These are phyloP conservation scores for Lipomyces oligophaga DNA, from an alignment of 805 yeast species.

Conservation along the genomic window DNA sequence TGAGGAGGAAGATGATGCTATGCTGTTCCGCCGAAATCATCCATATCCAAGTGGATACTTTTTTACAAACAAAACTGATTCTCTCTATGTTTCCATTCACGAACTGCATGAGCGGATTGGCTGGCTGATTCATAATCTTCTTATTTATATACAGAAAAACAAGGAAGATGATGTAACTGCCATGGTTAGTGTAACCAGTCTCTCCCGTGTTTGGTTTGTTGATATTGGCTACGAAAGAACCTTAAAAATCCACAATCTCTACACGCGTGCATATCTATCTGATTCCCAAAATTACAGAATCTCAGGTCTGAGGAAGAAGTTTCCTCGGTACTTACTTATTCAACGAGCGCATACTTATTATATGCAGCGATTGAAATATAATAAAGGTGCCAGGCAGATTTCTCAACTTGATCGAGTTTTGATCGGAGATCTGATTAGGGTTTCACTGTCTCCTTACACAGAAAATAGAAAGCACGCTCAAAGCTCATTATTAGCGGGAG, in stretches of 20 bases:
- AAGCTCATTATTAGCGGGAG: constrained; percentile 58
- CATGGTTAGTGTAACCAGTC: constrained; percentile 58
- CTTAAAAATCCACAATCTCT: constrained; percentile 52
- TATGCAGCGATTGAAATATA: constrained; percentile 64
- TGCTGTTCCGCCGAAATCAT: constrained; percentile 49
- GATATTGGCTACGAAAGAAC: constrained; percentile 74
- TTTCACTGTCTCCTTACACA: constrained; percentile 67
- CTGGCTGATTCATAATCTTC: constrained; percentile 56
- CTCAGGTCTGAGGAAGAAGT: constrained; percentile 61
- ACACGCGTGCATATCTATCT: constrained; percentile 53
- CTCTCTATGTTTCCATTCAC: constrained; percentile 53
- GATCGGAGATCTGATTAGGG: constrained; percentile 58
- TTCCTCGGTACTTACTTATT: constrained; percentile 74
- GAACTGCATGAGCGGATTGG: constrained; percentile 59
- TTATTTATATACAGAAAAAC: constrained; percentile 45
- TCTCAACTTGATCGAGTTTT: constrained; percentile 60
- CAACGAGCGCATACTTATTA: constrained; percentile 71
- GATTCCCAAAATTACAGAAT: constrained; percentile 59
- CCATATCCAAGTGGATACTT: constrained; percentile 62
- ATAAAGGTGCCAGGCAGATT: constrained; percentile 68
- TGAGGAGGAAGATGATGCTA: constrained; percentile 33
- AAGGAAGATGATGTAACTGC: constrained; percentile 62
- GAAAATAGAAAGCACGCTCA: constrained; percentile 71
- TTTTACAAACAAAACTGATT: constrained; percentile 52
- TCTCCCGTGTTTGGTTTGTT: constrained; percentile 69